These are phyloP conservation scores for Eucalyptus dawsonii DNA, from an alignment of 345 rosid genomes.

Conservation along the genomic window DNA sequence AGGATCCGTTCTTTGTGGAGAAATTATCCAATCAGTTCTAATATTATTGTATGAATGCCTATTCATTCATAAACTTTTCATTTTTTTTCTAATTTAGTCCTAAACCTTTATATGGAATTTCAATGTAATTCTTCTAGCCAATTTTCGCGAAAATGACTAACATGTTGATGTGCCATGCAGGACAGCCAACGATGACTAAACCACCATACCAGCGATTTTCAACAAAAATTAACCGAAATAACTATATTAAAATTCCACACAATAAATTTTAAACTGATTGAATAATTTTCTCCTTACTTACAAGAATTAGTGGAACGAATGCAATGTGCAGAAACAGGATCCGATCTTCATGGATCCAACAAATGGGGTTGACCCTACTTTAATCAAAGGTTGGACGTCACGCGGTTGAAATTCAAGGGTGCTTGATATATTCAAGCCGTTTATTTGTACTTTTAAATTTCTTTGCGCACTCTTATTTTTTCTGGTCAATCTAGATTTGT, in stretches of 20 bases:
- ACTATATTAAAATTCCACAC: not conserved
- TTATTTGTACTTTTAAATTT: not conserved
- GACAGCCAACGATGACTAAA: not conserved
- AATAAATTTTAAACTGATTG: not conserved
- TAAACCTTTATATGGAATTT: too few relatives aligned
- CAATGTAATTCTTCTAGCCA: not conserved
- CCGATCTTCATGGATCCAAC: not conserved
- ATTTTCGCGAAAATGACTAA: not conserved
- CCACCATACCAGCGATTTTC: fast-evolving
- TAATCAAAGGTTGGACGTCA: not conserved
- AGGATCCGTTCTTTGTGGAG: not conserved
- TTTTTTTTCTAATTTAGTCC: too few relatives aligned
- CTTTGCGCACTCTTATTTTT: not conserved
- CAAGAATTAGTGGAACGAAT: not conserved
- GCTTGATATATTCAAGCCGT: not conserved
- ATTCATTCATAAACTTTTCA: too few relatives aligned
- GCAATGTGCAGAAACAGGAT: not conserved
- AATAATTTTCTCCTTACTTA: not conserved
- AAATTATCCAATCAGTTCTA: not conserved
- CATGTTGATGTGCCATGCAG: not conserved
- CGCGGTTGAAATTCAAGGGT: not conserved
- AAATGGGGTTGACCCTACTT: not conserved
- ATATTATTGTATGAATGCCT: not conserved
- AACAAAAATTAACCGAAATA: not conserved
- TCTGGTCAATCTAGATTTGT: not conserved